Evolutionary conservation across 495 filamentous ascomycete genomes (phyloP), one percentile per base, ranked within the genome.

Genomic region (Hypomontagnella monticulosa): DNA sequence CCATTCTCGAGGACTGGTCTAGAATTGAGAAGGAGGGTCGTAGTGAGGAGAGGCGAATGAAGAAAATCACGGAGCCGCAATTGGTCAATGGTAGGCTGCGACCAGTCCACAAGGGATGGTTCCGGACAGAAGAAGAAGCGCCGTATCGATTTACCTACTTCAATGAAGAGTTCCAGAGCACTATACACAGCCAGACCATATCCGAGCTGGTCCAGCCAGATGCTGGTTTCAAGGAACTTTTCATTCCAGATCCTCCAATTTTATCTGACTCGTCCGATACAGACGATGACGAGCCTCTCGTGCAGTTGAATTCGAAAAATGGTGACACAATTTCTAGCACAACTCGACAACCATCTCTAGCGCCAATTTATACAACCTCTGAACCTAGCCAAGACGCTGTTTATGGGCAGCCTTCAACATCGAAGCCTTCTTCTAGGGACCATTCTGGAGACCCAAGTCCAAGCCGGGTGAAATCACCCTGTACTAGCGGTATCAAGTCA

Each of bases 81-180:
- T 85, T 98, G 51, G 87, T 99, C 50, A 92, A 91, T 47, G 95
- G 95, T 6, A 85, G 95, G 53, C 73, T 98, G 49, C 87, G 95
- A 7, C 93, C 95, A 6, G 78, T 83, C 6, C 88, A 92, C 59
- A 91, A 90, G 51, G 80, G 82, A 4, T 99, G 95, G 95, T 92
- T 93, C 73, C 84, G 88, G 19, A 88, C 90, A 57, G 91, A 95
- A 66, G 93, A 97, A 36, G 96, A 97, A 50, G 88, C 88, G 0
- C 95, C 95, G 0, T 99, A 96, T 72, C 86, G 95, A 41, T 98
- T 96, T 73, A 99, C 95, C 1, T 99, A 99, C 70, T 99, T 99
- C 82, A 97, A 97, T 73, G 95, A 98, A 70, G 92, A 97, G 63
- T 91, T 98, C 60, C 88, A 89, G 46, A 93, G 89, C 69, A 98